Evolutionary conservation across 495 filamentous ascomycete species (phyloP), one percentile per base, ranked within the genome.

Genomic region (Tuber indicum): DNA sequence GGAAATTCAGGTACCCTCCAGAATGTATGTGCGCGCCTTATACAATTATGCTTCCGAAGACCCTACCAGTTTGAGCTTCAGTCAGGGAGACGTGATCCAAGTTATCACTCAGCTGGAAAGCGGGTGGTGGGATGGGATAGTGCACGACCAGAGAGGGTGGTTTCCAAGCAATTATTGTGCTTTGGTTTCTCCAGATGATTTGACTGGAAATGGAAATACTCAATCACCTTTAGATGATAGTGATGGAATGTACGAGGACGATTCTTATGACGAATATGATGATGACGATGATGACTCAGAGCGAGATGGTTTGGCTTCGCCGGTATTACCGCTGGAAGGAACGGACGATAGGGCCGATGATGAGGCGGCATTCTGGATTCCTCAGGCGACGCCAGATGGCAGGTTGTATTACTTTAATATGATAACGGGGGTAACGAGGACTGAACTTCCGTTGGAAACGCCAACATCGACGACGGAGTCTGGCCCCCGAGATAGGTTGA

Each of bases 81-180:
- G 90, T 76, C 91, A 95, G 81, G 96, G 96, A 77, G 96, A 98
- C 83, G 90, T 97, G 75, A 98, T 99, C 77, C 94, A 98, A 86
- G 96, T 99, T 81, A 92, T 99, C 76, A 99, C 97, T 75, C 94
- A 97, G 85, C 87, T 99, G 66, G 96, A 98, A 82, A 98, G 94
- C 78, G 96, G 96, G 14, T 99, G 96, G 96, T 99, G 96, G 96
- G 96, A 99, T 86, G 96, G 96, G 16, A 93, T 98, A 58, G 95
- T 98, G 83, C 91, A 94, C 77, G 94, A 92, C 70, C 90, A 95
- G 76, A 90, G 96, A 79, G 96, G 96, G 75, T 99, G 96, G 96
- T 99, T 99, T 86, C 96, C 96, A 12, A 98, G 96, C 87, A 99
- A 99, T 84, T 99, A 99, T 86, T 98, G 96, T 85, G 89, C 91